These are phyloP conservation scores for Thermomucor indicae-seudaticae DNA, from an alignment of 371 early-diverging fungal species.

Conservation along the genomic window DNA sequence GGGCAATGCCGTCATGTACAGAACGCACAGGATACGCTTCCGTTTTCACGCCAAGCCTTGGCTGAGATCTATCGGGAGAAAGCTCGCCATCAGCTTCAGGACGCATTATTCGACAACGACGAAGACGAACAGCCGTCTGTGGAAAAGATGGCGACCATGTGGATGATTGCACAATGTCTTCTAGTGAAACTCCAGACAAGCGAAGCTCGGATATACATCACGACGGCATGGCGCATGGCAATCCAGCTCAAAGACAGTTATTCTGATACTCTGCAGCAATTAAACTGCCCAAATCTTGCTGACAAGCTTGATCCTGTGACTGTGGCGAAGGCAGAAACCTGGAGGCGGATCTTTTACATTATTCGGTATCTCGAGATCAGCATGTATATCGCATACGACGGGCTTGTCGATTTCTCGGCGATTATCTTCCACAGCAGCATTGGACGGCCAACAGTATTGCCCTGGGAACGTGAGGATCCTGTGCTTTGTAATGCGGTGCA, in stretches of 20 bases:
- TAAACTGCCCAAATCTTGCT: conserved; percentile 1
- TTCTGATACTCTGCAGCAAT: conserved; percentile 5
- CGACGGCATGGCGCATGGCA: conserved; percentile 36
- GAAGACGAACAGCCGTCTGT: conserved; percentile 14
- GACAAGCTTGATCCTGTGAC: not conserved
- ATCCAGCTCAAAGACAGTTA: conserved; percentile 22
- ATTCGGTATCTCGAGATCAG: conserved; percentile 26
- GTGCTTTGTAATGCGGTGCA: not conserved
- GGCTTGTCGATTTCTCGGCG: conserved; percentile 15
- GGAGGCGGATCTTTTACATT: conserved; percentile 34
- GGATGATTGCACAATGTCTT: conserved; percentile 18
- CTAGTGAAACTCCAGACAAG: conserved; percentile 20
- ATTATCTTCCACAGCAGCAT: conserved; percentile 26
- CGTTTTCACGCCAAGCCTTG: conserved; percentile 12
- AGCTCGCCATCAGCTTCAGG: conserved; percentile 22
- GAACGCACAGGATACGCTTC: not conserved
- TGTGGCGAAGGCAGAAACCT: conserved; percentile 29
- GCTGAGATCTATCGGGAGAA: conserved; percentile 22
- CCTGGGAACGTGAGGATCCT: conserved; percentile 14
- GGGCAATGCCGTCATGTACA: not conserved
- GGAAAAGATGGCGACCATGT: conserved; percentile 17
- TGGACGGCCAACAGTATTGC: conserved; percentile 25
- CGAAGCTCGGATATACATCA: conserved; percentile 31
- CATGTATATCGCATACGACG: conserved; percentile 25
- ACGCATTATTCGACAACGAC: conserved; percentile 31